Evolutionary conservation across 2,329 filamentous ascomycete genomes (phyloP).

Genomic region (Aspergillus transmontanensis): DNA sequence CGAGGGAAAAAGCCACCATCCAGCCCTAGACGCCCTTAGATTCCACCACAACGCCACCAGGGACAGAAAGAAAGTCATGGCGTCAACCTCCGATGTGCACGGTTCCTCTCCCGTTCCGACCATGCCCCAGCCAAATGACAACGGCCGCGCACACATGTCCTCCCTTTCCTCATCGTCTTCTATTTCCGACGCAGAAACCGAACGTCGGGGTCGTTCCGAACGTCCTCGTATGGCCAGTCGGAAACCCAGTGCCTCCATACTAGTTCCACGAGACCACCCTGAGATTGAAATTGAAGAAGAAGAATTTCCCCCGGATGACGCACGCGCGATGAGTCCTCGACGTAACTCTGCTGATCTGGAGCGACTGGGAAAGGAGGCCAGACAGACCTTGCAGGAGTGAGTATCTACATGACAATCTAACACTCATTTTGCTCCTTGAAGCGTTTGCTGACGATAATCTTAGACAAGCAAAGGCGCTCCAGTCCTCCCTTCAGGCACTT

Average conservation of each 20-base stretch:
- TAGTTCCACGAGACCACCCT: constrained; percentile 75
- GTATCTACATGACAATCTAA: constrained; percentile 27
- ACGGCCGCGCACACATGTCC: constrained; percentile 42
- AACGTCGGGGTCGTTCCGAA: constrained; percentile 48
- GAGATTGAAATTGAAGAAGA: constrained; percentile 73
- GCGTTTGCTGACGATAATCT: constrained; percentile 1
- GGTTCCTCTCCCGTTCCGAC: constrained; percentile 40
- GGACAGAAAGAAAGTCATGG: constrained; percentile 29
- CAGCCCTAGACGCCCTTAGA: constrained; percentile 17
- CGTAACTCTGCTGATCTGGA: constrained; percentile 90
- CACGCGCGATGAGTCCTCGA: constrained; percentile 90
- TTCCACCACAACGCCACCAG: constrained; percentile 17
- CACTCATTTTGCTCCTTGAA: neutral
- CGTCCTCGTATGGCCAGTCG: constrained; percentile 72
- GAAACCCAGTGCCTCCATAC: constrained; percentile 80
- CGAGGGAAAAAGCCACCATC: constrained; percentile 10
- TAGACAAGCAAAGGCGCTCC: constrained; percentile 85
- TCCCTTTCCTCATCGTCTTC: constrained; percentile 51
- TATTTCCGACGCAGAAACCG: constrained; percentile 49
- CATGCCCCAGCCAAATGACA: constrained; percentile 43
- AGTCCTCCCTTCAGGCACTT: constrained; percentile 85
- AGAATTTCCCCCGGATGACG: constrained; percentile 82
- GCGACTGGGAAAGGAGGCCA: constrained; percentile 79
- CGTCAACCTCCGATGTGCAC: constrained; percentile 39
- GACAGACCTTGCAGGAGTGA: constrained; percentile 65